These are phyloP conservation scores for Rubia occidens DNA, from an alignment of 305 asterid genomes.

Conservation along the genomic window DNA sequence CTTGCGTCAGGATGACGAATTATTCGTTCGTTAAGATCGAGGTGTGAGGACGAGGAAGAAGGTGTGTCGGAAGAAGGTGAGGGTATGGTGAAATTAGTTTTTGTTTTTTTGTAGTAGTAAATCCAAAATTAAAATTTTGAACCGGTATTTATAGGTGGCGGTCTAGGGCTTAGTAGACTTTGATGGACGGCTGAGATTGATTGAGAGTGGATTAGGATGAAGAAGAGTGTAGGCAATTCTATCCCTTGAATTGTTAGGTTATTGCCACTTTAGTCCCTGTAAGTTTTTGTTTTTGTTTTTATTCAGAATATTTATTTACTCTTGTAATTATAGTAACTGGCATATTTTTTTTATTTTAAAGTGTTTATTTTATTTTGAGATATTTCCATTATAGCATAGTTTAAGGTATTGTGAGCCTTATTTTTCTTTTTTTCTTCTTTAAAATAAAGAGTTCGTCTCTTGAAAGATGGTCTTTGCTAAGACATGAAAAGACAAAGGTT, in stretches of 20 bases:
- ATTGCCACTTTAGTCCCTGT: neutral
- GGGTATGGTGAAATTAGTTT: neutral
- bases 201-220: neutral
- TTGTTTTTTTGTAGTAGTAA: neutral
- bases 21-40: neutral
- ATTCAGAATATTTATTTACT: neutral
- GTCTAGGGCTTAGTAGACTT: neutral
- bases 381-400: no score
- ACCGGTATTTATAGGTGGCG: constrained; percentile 18
- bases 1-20: neutral
- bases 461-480: no score
- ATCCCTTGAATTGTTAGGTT: neutral
- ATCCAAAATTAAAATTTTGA: neutral
- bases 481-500: no score
- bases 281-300: neutral
- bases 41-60: neutral
- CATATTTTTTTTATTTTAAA: no score
- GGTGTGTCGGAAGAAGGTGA: neutral
- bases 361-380: no score
- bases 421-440: no score
- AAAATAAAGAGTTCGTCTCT: no score
- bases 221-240: constrained; percentile 13
- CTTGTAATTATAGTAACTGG: neutral
- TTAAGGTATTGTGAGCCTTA: no score
- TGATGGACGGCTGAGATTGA: constrained; percentile 21